phyloP scores from a whole-genome alignment of 23 red algal species.

The Gracilaria caudata region DNA sequence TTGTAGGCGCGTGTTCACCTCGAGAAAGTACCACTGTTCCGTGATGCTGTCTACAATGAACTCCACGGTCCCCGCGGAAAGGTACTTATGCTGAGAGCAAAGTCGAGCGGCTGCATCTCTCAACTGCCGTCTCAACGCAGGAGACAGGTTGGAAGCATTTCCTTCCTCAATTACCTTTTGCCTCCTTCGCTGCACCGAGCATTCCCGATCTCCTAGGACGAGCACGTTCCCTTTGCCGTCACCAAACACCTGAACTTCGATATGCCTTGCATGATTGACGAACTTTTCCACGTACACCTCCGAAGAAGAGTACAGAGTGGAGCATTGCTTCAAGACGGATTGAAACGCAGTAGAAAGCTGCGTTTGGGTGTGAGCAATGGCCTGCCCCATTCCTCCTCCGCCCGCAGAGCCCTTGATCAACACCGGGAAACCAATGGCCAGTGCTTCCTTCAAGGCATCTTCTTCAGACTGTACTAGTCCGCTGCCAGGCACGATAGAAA shows the following conservation, averaged over 20 bases:
- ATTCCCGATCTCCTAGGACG: constrained; percentile 87
- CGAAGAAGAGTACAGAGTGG: constrained; percentile 63
- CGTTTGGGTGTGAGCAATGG: constrained; percentile 38
- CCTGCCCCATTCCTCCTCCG: constrained; percentile 95
- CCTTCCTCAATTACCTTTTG: constrained; percentile 98
- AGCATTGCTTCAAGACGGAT: constrained; percentile 48
- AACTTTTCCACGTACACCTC: constrained; percentile 81
- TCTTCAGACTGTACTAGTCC: constrained; percentile 20
- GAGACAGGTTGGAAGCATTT: constrained; percentile 66
- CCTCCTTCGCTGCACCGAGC: constrained; percentile 88
- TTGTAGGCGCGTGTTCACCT: constrained; percentile 95
- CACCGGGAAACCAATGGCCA: constrained; percentile 78
- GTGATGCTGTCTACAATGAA: constrained; percentile 77
- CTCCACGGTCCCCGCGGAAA: constrained; percentile 93
- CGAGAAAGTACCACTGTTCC: constrained; percentile 83
- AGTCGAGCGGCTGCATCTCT: constrained; percentile 64
- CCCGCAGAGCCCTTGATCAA: constrained; percentile 91
- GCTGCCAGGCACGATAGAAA: constrained; percentile 81
- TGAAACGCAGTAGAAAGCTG: constrained; percentile 52
- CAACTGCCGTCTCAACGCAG: constrained; percentile 42
- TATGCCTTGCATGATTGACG: constrained; percentile 76
- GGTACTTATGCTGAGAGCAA: constrained; percentile 63
- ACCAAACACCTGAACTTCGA: constrained; percentile 97
- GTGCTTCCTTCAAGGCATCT: constrained; percentile 20
- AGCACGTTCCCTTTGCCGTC: constrained; percentile 69